Base-by-base conservation (phyloP, 495 filamentous ascomycete genomes). In the Penicillium tannophilum region DNA sequence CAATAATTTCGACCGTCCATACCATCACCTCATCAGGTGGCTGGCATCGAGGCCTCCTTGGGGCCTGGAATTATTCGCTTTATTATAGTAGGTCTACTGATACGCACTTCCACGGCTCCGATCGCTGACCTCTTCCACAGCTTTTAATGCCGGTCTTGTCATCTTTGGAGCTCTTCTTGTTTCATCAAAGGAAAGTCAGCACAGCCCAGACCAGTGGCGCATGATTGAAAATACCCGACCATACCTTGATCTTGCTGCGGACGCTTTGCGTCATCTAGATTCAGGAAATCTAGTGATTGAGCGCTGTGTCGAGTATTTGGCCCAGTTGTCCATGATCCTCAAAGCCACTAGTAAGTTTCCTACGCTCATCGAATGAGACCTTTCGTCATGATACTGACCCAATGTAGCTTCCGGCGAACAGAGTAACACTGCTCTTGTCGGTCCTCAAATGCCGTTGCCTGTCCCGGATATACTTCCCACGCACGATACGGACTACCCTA, bases 61-160 rank as follows among this genome's bases (percentile, higher is more conserved):
- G 74, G n/a, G 75, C 75, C n/a, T 76, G 74, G 74, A 72, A 70
- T 54, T 76, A 70, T 52, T 69, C 73, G 20, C 46, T 76, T 36
- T 76, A 74, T 42, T 76, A 74, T 54, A 74, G 71, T 73, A 54
- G 16, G 49, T 54, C 5, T 8, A n/a, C 20, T 33, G 11, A 0
- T 41, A 41, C n/a, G 16, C 4, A 16, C n/a, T 41, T 6, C 4
- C 5, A 41, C 5, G 24, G 23, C 6, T 46, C 16, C 16, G 33
- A 19, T 12, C 43, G 30, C 54, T 43, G 23, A 28, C n/a, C 26
- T 17, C 39, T 6, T 16, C 6, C 23, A 31, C 52, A 74, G 71
- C 70, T 20, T 76, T 76, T 60, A 76, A 76, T 39, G 72, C 73
- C 11, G 67, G 58, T 0, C 61, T 76, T 4, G 67, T 72, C 14